Evolutionary conservation across 2,329 filamentous ascomycete species (phyloP), one percentile per base, ranked within the genome.

Genomic region (Pseudogymnoascus sp.): DNA sequence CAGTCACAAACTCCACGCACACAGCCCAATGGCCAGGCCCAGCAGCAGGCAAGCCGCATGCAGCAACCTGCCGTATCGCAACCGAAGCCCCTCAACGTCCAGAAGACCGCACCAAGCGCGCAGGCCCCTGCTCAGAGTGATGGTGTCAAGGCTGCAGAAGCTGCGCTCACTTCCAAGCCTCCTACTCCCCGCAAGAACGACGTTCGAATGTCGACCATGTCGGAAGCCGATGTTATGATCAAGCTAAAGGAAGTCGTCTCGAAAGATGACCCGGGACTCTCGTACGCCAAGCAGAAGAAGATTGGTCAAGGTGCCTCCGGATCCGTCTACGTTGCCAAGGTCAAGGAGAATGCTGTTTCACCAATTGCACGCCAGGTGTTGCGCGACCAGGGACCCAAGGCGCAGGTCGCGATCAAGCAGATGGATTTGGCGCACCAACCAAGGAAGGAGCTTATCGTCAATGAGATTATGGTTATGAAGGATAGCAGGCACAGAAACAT

Each of bases 381-480:
- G 66, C 86, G 89, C 44, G 86, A 88, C 68, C 89, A 96, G 72
- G 93, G 92, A 11, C 82, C 85, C 60, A 86, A 90, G 67, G 91
- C 91, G 60, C 91, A 97, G 74, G 95, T 99, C 66, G 95, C 95
- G 44, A 99, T 99, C 75, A 99, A 99, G 80, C 95, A 99, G 79
- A 99, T 99, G 95, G 95, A 99, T 78, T 84, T 99, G 63, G 91
- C 93, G 60, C 95, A 96, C 73, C 95, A 99, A 76, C 95, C 95
- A 59, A 85, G 95, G 64, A 99, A 99, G 81, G 95, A 99, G 77
- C 80, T 99, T 72, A 99, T 99, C 73, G 95, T 99, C 62, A 99
- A 99, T 76, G 95, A 99, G 74, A 99, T 99, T 73, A 96, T 99
- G 79, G 95, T 99, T 65, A 99, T 99, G 95, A 97, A 97, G 80